Conservation (phyloP, 331 rosid genomes). For the Malus hybrid region DNA sequence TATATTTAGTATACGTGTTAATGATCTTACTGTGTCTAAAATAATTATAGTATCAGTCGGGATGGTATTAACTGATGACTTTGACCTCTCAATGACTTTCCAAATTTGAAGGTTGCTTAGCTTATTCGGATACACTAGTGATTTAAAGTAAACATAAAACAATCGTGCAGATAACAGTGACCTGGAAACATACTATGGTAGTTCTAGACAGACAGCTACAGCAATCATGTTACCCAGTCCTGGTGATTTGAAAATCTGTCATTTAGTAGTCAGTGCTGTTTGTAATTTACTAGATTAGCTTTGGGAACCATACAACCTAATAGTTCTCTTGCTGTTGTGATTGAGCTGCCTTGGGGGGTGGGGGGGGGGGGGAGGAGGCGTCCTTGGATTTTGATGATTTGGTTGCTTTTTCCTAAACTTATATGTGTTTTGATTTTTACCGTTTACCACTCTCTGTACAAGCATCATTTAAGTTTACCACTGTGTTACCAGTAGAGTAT, state of each 20-base stretch:
- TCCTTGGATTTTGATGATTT: background rate
- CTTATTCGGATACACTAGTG: background rate
- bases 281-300: background rate
- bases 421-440: background rate
- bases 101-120: background rate
- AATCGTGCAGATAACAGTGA: background rate
- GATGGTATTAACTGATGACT: conserved; percentile 1
- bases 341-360: background rate
- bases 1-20: too few species aligned
- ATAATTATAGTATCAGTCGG: background rate
- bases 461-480: background rate
- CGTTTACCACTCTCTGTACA: background rate
- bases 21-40: too few species aligned
- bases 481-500: too few species aligned
- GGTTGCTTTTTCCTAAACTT: background rate
- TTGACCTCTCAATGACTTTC: background rate
- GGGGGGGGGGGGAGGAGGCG: background rate
- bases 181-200: background rate
- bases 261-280: background rate
- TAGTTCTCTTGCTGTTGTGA: background rate
- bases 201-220: too few species aligned
- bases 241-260: background rate
- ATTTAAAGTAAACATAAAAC: background rate
- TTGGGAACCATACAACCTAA: background rate
- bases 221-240: background rate